Base-by-base conservation (phyloP, 306 rosid genomes). In the Carpinus fangiana region DNA sequence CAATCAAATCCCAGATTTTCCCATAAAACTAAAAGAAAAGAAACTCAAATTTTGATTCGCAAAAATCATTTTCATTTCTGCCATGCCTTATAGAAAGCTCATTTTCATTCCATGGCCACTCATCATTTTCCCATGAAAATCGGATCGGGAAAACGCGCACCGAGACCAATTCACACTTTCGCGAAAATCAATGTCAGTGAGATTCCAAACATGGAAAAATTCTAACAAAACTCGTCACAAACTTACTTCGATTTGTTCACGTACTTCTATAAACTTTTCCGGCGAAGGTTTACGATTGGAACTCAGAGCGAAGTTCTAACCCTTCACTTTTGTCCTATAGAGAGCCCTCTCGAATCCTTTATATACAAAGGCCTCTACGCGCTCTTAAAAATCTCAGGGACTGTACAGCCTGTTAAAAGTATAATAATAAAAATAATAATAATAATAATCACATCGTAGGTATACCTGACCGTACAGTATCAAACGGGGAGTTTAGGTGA, bases 81-180 rank as follows among this genome's bases (percentile, higher is more conserved):
- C 31, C n/a, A 48, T 7, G 38, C 8, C 21, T 62, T 56, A 64
- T n/a, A n/a, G 7, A 17, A 47, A 64, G 54, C 3, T 12, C 21
- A 7, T 5, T 31, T 31, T 2, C 34, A 31, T 77, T 12, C 79
- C 72, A 45, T 41, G n/a, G 62, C 73, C 38, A 59, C 72, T 84
- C 78, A 73, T 76, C 73, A 17, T 53, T 43, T 2, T 43, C 65
- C 79, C 86, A 28, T 69, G 68, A 78, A 82, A 82, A 75, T 79
- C 71, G 87, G 90, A 87, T 82, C 84, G 69, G 26, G 12, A 11
- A 66, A 73, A 43, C 74, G 67, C 23, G 47, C 13, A 64, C 78
- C 84, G 2, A 84, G 36, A 43, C 70, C 79, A 65, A 59, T 47
- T 61, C 74, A 51, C 66, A 31, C 76, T n/a, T 8, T 26, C 76